These are phyloP conservation scores for Nothophaeocryptopus gaeumannii DNA, from an alignment of 2,329 filamentous ascomycete genomes.

Conservation along the genomic window DNA sequence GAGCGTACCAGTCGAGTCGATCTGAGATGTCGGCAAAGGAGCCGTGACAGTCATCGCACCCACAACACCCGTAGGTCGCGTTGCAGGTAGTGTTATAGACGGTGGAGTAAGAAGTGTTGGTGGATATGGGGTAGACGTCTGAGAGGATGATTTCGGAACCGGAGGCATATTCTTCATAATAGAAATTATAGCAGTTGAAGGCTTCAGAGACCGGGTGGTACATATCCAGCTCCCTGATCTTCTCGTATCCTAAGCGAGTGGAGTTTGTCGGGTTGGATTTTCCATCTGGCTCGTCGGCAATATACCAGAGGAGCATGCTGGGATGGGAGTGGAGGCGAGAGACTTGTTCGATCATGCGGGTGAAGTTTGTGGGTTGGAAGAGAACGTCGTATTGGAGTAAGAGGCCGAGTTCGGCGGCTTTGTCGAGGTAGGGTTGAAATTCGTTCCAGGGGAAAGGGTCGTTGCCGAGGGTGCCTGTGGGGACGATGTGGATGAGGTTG, in stretches of 20 bases:
- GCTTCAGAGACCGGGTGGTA: conserved; percentile 60
- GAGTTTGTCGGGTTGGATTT: conserved; percentile 53
- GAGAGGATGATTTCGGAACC: conserved; percentile 59
- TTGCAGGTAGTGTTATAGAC: conserved; percentile 57
- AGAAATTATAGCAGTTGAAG: conserved; percentile 61
- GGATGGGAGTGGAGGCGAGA: conserved; percentile 33
- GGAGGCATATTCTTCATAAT: conserved; percentile 54
- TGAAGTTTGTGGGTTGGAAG: conserved; percentile 39
- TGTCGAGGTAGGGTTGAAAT: conserved; percentile 42
- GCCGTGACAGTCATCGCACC: conserved; percentile 59
- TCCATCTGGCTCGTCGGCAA: conserved; percentile 56
- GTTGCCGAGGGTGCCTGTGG: conserved; percentile 21
- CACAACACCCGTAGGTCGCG: conserved; percentile 59
- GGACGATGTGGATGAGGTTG: conserved; percentile 46
- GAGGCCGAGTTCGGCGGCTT: conserved; percentile 43
- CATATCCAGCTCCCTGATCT: conserved; percentile 52
- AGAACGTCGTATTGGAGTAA: conserved; percentile 49
- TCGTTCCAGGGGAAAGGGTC: conserved; percentile 41
- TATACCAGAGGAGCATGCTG: conserved; percentile 47
- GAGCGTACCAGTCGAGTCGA: conserved; percentile 42
- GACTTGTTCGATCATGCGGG: conserved; percentile 38
- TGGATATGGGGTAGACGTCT: conserved; percentile 59
- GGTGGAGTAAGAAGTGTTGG: conserved; percentile 53
- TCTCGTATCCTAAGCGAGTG: conserved; percentile 41
- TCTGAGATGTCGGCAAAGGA: conserved; percentile 51